Evolutionary conservation across 129 eudicot species (phyloP).

Genomic region (Cynara cardunculus): DNA sequence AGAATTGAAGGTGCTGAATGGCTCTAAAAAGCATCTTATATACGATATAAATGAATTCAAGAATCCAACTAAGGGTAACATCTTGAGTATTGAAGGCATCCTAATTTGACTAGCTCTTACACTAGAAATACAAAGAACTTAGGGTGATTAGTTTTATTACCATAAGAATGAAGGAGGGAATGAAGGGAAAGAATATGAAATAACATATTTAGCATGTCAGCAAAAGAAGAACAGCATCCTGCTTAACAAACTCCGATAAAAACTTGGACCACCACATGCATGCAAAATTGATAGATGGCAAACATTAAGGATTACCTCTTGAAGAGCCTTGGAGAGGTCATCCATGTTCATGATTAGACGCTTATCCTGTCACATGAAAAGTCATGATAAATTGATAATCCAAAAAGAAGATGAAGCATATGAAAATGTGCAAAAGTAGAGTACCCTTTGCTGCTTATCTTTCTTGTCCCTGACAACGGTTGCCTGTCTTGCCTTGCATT

Average conservation of each 20-base stretch:
- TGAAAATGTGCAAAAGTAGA: not conserved
- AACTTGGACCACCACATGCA: not conserved
- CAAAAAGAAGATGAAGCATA: not conserved
- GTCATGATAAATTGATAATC: not conserved
- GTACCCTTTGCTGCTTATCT: slow-evolving; percentile 82
- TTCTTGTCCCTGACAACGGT: slow-evolving; percentile 69
- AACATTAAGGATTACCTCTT: slow-evolving; percentile 45
- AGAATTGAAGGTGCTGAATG: not conserved
- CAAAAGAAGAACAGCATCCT: not conserved
- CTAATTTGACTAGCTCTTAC: not conserved
- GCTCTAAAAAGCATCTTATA: not conserved
- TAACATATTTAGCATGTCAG: not conserved
- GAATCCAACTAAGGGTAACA: not conserved
- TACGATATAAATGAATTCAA: not conserved
- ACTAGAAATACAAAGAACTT: not conserved
- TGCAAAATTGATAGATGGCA: not conserved
- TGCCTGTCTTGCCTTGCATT: slow-evolving; percentile 86
- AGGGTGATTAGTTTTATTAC: too few species aligned
- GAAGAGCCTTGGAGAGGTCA: slow-evolving; percentile 78
- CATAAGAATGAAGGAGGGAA: not conserved
- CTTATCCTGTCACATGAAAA: slow-evolving; percentile 55
- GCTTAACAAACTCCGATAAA: not conserved
- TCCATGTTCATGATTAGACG: slow-evolving; percentile 88
- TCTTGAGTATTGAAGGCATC: not conserved
- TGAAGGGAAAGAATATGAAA: not conserved